Percentiles rank a stretch among this genome's conserved stretches.
phyloP scores from a whole-genome alignment of 129 eudicot species.

The carrot (Daucus carota) region DNA sequence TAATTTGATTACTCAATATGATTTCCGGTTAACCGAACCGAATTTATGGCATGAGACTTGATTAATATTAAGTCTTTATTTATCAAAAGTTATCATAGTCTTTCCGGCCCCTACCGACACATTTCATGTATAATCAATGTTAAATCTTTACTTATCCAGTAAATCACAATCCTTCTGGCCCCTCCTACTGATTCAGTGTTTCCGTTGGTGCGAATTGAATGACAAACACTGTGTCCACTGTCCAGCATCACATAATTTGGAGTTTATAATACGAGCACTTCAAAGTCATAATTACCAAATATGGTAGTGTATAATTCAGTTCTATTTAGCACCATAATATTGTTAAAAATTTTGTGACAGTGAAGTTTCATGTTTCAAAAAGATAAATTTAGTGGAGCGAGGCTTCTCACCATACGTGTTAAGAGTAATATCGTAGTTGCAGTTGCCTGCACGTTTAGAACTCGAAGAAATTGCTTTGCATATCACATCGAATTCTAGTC shows the following conservation, averaged over 20 bases:
- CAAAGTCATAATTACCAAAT: background rate
- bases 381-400: background rate
- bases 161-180: background rate
- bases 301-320: background rate
- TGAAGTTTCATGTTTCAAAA: background rate
- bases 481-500: background rate
- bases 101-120: too few species aligned
- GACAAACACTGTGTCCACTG: background rate
- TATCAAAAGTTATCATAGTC: too few species aligned
- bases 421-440: background rate
- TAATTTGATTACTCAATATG: too few species aligned
- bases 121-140: too few species aligned
- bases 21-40: too few species aligned
- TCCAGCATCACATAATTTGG: background rate
- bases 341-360: background rate
- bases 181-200: background rate
- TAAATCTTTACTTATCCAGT: too few species aligned
- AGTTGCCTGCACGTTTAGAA: background rate
- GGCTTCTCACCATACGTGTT: background rate
- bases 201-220: background rate
- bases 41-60: too few species aligned
- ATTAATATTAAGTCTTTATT: too few species aligned
- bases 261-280: background rate
- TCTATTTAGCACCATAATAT: background rate
- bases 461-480: background rate